Evolutionary conservation across 176 grass and related monocot genomes (phyloP).

Genomic region (Alloteropsis semialata): DNA sequence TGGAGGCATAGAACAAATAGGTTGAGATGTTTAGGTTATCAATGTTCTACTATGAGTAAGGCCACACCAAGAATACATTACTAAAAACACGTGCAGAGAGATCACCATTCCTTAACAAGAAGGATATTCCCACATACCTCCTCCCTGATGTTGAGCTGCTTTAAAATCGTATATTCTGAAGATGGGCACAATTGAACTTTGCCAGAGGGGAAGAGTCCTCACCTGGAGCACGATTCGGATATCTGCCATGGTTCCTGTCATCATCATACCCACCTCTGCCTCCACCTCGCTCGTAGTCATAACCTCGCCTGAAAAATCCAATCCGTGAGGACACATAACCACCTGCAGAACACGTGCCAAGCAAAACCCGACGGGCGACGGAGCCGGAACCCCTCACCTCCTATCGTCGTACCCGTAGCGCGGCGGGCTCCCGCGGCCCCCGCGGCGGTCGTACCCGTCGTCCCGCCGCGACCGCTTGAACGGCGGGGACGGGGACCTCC

Average conservation of each 20-base stretch:
- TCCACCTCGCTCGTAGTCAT: conserved; percentile 68
- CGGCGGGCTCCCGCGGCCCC: conserved; percentile 69
- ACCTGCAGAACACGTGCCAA: neutral
- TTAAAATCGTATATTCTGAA: neutral
- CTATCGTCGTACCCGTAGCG: conserved; percentile 48
- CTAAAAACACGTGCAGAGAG: neutral
- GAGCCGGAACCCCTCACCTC: conserved; percentile 17
- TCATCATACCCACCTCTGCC: conserved; percentile 74
- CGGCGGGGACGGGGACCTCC: conserved; percentile 66
- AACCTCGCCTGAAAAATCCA: conserved; percentile 42
- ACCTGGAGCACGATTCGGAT: conserved; percentile 57
- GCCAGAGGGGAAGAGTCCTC: neutral
- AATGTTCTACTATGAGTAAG: conserved; percentile 3
- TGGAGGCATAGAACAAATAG: neutral
- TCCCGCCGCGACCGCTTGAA: conserved; percentile 83
- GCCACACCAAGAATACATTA: neutral
- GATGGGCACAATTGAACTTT: neutral
- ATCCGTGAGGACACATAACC: neutral
- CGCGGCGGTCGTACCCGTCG: conserved; percentile 79
- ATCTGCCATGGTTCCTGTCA: conserved; percentile 66
- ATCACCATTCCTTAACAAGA: neutral
- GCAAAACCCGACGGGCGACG: neutral
- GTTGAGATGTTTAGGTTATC: neutral
- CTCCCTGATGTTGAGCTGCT: neutral
- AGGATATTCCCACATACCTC: neutral